Conservation (phyloP, 768 basidiomycete genomes). For the Chalciporus piperatus region DNA sequence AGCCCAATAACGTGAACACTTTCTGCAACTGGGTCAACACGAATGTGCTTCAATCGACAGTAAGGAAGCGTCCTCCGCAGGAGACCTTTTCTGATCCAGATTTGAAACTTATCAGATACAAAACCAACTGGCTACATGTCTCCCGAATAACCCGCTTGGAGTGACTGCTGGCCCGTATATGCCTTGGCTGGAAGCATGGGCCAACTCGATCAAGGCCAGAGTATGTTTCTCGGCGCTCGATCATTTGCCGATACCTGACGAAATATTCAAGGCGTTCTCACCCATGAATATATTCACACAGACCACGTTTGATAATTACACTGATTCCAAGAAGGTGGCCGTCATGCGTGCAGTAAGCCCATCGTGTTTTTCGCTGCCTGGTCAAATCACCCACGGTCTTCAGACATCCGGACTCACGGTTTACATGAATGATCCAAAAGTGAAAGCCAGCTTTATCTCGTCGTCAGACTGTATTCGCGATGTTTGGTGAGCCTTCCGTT, state of each 20-base stretch:
- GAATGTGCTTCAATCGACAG: not conserved
- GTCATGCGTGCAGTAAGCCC: not conserved
- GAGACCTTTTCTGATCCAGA: no score
- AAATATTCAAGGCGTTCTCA: not conserved
- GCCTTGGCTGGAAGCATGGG: not conserved
- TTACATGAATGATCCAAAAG: not conserved
- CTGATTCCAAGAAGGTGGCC: not conserved
- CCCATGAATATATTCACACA: not conserved
- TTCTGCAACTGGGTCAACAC: not conserved
- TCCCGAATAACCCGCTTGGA: not conserved
- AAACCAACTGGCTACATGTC: not conserved
- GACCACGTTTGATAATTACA: not conserved
- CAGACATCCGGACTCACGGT: not conserved
- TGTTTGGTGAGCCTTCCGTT: not conserved
- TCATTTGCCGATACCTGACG: no score
- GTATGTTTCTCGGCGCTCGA: no score
- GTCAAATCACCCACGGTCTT: no score
- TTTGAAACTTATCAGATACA: not conserved
- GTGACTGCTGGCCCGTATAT: not conserved
- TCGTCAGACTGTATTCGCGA: not conserved
- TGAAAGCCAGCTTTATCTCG: not conserved
- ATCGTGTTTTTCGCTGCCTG: no score
- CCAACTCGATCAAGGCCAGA: not conserved
- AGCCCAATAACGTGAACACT: no score
- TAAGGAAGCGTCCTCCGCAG: not conserved